Conservation (phyloP, 1,284 basidiomycete genomes). For the Stereum hirsutum region DNA sequence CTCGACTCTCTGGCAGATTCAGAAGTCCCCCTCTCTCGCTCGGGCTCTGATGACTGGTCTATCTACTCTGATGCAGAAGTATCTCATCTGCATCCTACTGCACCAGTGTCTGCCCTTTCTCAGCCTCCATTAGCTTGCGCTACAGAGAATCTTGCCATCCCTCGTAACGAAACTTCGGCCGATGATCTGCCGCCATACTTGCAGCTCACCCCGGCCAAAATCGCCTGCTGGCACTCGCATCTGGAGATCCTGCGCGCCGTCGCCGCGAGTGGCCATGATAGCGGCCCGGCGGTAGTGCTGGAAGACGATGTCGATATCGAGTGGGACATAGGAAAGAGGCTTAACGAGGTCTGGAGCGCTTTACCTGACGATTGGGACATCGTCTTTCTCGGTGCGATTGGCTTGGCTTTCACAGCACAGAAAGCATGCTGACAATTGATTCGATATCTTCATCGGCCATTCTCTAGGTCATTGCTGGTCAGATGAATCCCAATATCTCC, state of each 20-base stretch:
- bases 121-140: too few relatives aligned
- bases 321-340: slow-evolving; percentile 42
- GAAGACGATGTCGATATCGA: slow-evolving; percentile 82
- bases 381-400: slow-evolving; percentile 53
- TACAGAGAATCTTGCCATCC: too few relatives aligned
- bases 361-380: slow-evolving; percentile 68
- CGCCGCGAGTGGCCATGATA: slow-evolving; percentile 19
- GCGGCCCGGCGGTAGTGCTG: slow-evolving; percentile 39
- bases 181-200: too few relatives aligned
- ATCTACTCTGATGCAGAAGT: slow-evolving; percentile 3
- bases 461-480: slow-evolving; percentile 77
- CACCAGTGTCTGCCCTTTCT: too few relatives aligned
- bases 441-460: too few relatives aligned
- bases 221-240: slow-evolving; percentile 76
- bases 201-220: slow-evolving; percentile 44
- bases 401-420: too few relatives aligned
- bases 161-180: too few relatives aligned
- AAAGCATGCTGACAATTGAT: too few relatives aligned
- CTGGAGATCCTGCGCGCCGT: slow-evolving; percentile 40
- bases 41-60: slow-evolving; percentile 26
- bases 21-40: slow-evolving; percentile 17
- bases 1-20: slow-evolving; percentile 24
- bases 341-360: slow-evolving; percentile 41
- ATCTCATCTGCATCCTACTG: too few relatives aligned
- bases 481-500: slow-evolving; percentile 35